Percentiles rank a stretch among this genome's conserved stretches.
These are phyloP conservation scores for Fusarium vanettenii DNA, from an alignment of 2,329 filamentous ascomycete species.

Conservation along the genomic window DNA sequence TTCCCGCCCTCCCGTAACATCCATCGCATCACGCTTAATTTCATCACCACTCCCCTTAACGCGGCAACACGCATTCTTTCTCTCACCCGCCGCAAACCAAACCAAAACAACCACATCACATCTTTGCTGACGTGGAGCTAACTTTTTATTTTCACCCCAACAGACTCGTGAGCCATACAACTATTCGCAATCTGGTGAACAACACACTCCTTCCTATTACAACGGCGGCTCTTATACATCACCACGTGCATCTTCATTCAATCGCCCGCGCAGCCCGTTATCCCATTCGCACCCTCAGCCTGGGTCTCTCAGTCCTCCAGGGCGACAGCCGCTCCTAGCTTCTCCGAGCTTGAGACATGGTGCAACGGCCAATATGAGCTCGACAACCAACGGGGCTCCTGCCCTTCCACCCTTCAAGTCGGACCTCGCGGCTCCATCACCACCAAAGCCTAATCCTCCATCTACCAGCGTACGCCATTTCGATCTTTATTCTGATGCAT, in stretches of 20 bases:
- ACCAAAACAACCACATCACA: slow-evolving; percentile 27
- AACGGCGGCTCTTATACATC: slow-evolving; percentile 63
- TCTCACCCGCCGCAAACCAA: slow-evolving; percentile 21
- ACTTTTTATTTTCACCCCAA: slow-evolving; percentile 39
- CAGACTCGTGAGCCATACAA: slow-evolving; percentile 64
- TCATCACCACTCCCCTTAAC: slow-evolving; percentile 34
- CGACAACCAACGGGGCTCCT: slow-evolving; percentile 55
- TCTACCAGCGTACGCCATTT: slow-evolving; percentile 51
- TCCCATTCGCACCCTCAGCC: slow-evolving; percentile 60
- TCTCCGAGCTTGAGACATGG: slow-evolving; percentile 63
- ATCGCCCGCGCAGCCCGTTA: slow-evolving; percentile 61
- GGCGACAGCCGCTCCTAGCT: slow-evolving; percentile 54
- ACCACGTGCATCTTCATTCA: slow-evolving; percentile 56
- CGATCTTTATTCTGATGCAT: slow-evolving; percentile 5
- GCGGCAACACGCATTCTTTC: slow-evolving; percentile 21
- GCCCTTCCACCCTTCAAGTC: slow-evolving; percentile 52
- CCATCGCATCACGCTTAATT: slow-evolving; percentile 35
- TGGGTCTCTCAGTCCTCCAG: slow-evolving; percentile 58
- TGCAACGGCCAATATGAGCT: slow-evolving; percentile 50
- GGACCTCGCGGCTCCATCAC: slow-evolving; percentile 55
- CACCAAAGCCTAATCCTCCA: slow-evolving; percentile 53
- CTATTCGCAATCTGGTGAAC: slow-evolving; percentile 58
- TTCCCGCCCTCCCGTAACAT: slow-evolving; percentile 10
- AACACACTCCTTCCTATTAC: slow-evolving; percentile 58
- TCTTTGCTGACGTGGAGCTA: slow-evolving; percentile 43